Evolutionary conservation across 345 rosid species (phyloP), one percentile per base, ranked within the genome.

Genomic region (Atalantia buxifolia): DNA sequence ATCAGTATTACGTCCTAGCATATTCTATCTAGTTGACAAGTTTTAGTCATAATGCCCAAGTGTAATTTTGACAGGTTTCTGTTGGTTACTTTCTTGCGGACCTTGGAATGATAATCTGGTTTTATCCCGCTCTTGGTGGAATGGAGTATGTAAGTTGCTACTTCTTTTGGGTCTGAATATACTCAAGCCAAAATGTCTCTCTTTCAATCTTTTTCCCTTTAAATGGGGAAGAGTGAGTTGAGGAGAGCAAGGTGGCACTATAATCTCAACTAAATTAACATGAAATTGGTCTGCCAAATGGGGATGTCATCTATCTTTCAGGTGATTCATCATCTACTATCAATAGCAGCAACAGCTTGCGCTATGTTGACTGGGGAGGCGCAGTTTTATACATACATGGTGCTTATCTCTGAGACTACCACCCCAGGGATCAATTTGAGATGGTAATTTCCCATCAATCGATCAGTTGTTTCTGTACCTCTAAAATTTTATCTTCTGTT

Each of bases 361-460:
- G 78, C 95, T 69, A 83, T 95, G 86, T 83, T 92, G 77, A 81
- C 89, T 4, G 87, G 93, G 77, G 97, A 95, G 75, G 95, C 91
- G 50, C 98, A 93, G 75, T 76, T 92, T 66, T 93, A 95, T 65
- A 84, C 90, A 27, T 95, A 80, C 83, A 90, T 93, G 98, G 88
- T 90, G 79, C 86, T 93, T 31, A 86, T 95, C 72, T 95, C 98
- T 24, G 98, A 93, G 87, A 78, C 90, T 35, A 95, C 97, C 2
- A 92, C 98, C 62, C 98, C 98, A 1, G 97, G 81, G 85, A 85
- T 95, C 62, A 91, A 95, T 83, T 76, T 95, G 87, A 92, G 98
- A 91, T 95, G 98, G 98, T 95, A 91, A 71, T 80, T 42, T 71
- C 42, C 31, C 18, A 31, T 30, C 9, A 33, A 21, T n/a, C 8